Evolutionary conservation across 306 rosid species (phyloP), one percentile per base, ranked within the genome.

Genomic region (Leucaena leucocephala): DNA sequence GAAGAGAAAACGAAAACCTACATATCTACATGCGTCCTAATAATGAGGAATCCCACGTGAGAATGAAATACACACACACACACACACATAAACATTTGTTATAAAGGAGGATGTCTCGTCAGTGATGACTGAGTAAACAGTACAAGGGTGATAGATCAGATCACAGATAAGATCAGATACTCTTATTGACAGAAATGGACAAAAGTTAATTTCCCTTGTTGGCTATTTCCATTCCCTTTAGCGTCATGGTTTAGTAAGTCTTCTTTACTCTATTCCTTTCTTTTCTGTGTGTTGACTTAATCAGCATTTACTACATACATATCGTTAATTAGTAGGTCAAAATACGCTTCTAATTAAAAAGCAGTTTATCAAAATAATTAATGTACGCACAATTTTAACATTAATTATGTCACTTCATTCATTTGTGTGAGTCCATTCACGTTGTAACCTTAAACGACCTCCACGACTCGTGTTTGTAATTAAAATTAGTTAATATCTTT

Each of bases 21-120:
- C 36, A 38, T 17, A 63, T 27, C 27, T 27, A 27, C 27, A 72
- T 36, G 45, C 9, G 0, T 16, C 45, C 7, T 8, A 66, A 72
- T 46, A 40, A n/a, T 10, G 73, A 81, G 40, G 46, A 85, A 62
- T 74, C 66, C 81, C 81, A 78, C 77, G 83, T 78, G 85, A 82
- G 76, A 39, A 35, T 76, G 39, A 40, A 48, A 5, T 4, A 38
- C 5, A 38, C 1, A 27, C 27, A 27, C 27, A 27, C 27, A 27
- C 27, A 27, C 27, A 27, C 27, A 27, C 27, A 27, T 27, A 27
- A 27, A 27, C 27, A 27, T 27, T 27, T 75, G 66, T 35, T 75
- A 61, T 14, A 71, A 38, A 76, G 78, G 71, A 43, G 76, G 19
- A 85, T 48, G 86, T 82, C 82, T 76, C 80, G 43, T 82, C 80